Evolutionary conservation across 257 asterid genomes (phyloP).

Genomic region (Anisodus acutangulus): DNA sequence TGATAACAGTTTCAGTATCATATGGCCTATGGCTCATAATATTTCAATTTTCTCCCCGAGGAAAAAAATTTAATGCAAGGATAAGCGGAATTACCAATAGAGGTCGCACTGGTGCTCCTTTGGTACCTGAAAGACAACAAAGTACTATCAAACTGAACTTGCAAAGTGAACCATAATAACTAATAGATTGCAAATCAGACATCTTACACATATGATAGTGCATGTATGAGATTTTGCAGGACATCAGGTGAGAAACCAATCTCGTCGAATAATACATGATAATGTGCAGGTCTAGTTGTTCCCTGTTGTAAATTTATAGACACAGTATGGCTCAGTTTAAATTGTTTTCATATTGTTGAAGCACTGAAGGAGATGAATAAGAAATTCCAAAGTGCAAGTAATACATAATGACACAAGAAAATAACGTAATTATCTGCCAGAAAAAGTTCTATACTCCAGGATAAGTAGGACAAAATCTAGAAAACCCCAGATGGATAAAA

Average conservation of each 20-base stretch:
- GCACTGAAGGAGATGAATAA: background rate
- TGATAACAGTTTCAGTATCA: background rate
- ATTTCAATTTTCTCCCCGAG: background rate
- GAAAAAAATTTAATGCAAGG: conserved; percentile 10
- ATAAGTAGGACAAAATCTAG: background rate
- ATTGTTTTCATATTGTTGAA: conserved; percentile 4
- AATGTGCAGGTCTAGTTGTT: conserved; percentile 88
- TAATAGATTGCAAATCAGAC: conserved; percentile 13
- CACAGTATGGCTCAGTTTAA: background rate
- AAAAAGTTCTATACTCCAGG: background rate
- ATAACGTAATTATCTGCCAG: background rate
- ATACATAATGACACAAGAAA: conserved; percentile 9
- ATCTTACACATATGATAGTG: conserved; percentile 87
- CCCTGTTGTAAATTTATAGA: conserved; percentile 53
- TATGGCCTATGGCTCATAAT: background rate
- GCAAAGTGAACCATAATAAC: conserved; percentile 31
- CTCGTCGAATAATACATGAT: conserved; percentile 87
- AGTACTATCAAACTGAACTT: background rate
- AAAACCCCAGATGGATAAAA: background rate
- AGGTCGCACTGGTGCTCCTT: conserved; percentile 80
- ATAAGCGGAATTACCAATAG: conserved; percentile 60
- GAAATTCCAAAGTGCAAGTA: background rate
- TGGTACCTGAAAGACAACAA: conserved; percentile 56
- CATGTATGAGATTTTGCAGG: conserved; percentile 79
- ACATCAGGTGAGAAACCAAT: conserved; percentile 92